Evolutionary conservation across 345 rosid species (phyloP).

Genomic region (Limnanthes douglasii): DNA sequence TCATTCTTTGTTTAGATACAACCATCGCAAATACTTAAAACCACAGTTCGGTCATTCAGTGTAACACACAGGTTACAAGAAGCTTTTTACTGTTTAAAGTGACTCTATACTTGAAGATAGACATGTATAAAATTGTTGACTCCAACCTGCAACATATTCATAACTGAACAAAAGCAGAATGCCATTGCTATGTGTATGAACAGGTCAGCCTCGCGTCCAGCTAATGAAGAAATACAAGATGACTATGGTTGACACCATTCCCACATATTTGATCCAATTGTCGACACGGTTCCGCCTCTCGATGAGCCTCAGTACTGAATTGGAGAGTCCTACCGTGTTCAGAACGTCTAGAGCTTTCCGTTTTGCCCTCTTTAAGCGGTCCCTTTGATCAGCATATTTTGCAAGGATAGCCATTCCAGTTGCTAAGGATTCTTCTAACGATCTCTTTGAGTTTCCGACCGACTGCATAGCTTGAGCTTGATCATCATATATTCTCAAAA

Average conservation of each 20-base stretch:
- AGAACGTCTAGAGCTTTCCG: slow-evolving; percentile 82
- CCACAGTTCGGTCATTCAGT: too few species aligned
- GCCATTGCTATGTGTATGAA: too few species aligned
- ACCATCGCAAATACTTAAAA: too few species aligned
- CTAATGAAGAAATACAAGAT: slow-evolving; percentile 45
- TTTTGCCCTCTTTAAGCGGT: slow-evolving; percentile 83
- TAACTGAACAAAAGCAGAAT: too few species aligned
- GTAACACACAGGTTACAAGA: too few species aligned
- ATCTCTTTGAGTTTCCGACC: slow-evolving; percentile 63
- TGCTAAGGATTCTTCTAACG: slow-evolving; percentile 70
- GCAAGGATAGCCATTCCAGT: slow-evolving; percentile 75
- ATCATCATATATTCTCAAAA: slow-evolving; percentile 75
- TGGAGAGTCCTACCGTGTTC: slow-evolving; percentile 88
- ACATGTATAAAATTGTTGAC: too few species aligned
- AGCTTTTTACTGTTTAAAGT: too few species aligned
- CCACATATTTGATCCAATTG: slow-evolving; percentile 68
- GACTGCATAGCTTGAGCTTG: slow-evolving; percentile 89
- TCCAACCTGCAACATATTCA: too few species aligned
- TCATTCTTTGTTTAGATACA: too few species aligned
- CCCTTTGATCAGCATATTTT: slow-evolving; percentile 84
- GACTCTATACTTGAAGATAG: too few species aligned
- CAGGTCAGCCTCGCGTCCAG: too few species aligned
- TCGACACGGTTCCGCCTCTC: slow-evolving; percentile 92
- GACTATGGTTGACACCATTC: slow-evolving; percentile 51
- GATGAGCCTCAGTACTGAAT: slow-evolving; percentile 71